Percentiles rank a stretch among this genome's conserved stretches.
Evolutionary conservation across 2,329 filamentous ascomycete species (phyloP).

Genomic region (Apiospora rasikravindrae): DNA sequence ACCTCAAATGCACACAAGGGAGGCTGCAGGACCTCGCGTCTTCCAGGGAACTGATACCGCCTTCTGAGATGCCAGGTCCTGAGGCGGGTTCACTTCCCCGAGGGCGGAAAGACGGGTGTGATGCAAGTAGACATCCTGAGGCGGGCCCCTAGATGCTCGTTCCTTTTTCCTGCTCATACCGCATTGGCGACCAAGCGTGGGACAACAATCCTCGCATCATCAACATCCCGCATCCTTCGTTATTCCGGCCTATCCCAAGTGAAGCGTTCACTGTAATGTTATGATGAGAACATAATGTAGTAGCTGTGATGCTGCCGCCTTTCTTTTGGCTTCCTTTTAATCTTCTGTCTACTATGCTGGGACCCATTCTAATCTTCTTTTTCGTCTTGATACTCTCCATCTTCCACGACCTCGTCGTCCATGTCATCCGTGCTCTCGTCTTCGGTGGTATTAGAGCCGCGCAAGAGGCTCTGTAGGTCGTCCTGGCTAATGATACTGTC

Average conservation of each 20-base stretch:
- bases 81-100: slow-evolving; percentile 3
- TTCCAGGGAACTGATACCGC: neutral
- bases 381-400: slow-evolving; percentile 29
- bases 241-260: neutral
- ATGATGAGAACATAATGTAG: neutral
- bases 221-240: neutral
- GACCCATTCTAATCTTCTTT: slow-evolving; percentile 25
- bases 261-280: neutral
- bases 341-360: slow-evolving; percentile 16
- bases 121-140: neutral
- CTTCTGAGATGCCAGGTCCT: neutral
- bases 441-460: slow-evolving; percentile 25
- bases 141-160: neutral
- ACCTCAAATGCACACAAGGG: slow-evolving; percentile 12
- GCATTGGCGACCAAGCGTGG: neutral
- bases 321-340: neutral
- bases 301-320: neutral
- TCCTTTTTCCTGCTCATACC: neutral
- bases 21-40: neutral
- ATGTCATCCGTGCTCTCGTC: slow-evolving; percentile 23
- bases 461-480: slow-evolving; percentile 58
- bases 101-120: neutral
- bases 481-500: slow-evolving; percentile 68
- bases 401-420: slow-evolving; percentile 26
- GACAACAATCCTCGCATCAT: neutral